Conservation (phyloP, 805 yeast genomes). For the Starmerella ratchasimensis region DNA sequence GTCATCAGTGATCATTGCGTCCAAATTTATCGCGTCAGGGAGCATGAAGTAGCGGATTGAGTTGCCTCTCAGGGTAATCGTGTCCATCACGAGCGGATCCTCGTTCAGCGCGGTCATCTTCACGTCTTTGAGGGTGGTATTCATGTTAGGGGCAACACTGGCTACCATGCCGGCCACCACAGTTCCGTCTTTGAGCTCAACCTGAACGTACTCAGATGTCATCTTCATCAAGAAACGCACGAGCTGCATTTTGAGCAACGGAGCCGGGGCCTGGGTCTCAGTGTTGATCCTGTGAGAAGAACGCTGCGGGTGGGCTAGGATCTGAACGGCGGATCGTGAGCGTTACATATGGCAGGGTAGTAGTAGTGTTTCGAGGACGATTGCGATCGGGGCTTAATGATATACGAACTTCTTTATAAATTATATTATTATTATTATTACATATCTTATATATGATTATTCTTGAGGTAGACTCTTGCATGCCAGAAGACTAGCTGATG, state of each 20-base stretch:
- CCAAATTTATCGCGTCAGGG: slow-evolving; percentile 73
- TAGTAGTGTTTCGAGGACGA: too few species aligned
- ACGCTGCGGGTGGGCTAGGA: background rate
- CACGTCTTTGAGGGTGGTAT: slow-evolving; percentile 65
- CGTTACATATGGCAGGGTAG: too few species aligned
- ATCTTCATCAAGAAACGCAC: slow-evolving; percentile 64
- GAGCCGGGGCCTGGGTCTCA: background rate
- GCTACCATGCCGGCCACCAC: slow-evolving; percentile 71
- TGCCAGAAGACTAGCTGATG: too few species aligned
- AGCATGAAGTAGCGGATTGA: slow-evolving; percentile 69
- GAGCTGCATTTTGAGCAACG: slow-evolving; percentile 18
- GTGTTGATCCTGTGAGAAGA: background rate
- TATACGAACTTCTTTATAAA: too few species aligned
- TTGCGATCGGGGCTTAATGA: too few species aligned
- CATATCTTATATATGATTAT: too few species aligned
- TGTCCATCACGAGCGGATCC: slow-evolving; percentile 57
- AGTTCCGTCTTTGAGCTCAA: slow-evolving; percentile 85
- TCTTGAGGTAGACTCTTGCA: too few species aligned
- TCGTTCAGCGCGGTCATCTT: slow-evolving; percentile 61
- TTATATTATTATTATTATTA: too few species aligned
- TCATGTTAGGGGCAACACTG: slow-evolving; percentile 84
- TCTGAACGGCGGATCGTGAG: too few species aligned
- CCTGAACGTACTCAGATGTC: slow-evolving; percentile 72
- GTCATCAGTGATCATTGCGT: slow-evolving; percentile 32
- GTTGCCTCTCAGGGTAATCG: slow-evolving; percentile 76